Evolutionary conservation across 768 basidiomycete genomes (phyloP).

Genomic region (Suillus americanus): DNA sequence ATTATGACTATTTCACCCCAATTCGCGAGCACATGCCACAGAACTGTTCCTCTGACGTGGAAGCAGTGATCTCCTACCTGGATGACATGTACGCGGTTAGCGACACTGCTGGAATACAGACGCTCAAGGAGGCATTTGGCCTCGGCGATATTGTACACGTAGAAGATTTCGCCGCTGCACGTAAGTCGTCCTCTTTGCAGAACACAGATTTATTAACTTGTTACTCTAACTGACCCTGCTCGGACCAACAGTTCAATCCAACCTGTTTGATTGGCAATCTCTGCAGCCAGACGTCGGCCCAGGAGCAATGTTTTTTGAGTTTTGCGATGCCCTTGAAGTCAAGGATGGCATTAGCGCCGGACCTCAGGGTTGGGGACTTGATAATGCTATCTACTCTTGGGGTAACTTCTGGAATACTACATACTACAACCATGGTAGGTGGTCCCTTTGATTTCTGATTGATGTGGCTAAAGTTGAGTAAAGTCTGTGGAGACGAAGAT

Average conservation of each 20-base stretch:
- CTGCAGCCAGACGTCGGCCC: conserved; percentile 52
- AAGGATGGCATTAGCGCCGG: conserved; percentile 42
- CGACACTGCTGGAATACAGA: conserved; percentile 46
- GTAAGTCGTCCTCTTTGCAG: conserved; percentile 29
- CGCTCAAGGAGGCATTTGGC: conserved; percentile 59
- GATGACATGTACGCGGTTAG: conserved; percentile 54
- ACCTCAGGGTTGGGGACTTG: conserved; percentile 58
- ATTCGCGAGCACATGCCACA: conserved; percentile 63
- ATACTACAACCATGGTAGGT: conserved; percentile 48
- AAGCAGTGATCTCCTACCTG: conserved; percentile 60
- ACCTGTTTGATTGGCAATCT: conserved; percentile 67
- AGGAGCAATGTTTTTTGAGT: conserved; percentile 35
- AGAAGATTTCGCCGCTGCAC: conserved; percentile 65
- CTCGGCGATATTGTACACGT: conserved; percentile 55
- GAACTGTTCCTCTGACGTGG: conserved; percentile 74
- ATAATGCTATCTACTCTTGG: conserved; percentile 62
- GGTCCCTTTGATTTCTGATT: not conserved
- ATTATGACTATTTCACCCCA: conserved; percentile 63
- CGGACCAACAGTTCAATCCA: conserved; percentile 43
- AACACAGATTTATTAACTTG: conserved; percentile 20
- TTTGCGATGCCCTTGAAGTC: conserved; percentile 41
- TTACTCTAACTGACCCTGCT: conserved; percentile 16
- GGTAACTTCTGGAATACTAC: conserved; percentile 53
- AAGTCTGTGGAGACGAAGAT: conserved; percentile 52
- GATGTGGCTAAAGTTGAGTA: not conserved